Evolutionary conservation across 164 flowering plant genomes (phyloP), one percentile per base, ranked within the genome.

Genomic region (Protea cynaroides): DNA sequence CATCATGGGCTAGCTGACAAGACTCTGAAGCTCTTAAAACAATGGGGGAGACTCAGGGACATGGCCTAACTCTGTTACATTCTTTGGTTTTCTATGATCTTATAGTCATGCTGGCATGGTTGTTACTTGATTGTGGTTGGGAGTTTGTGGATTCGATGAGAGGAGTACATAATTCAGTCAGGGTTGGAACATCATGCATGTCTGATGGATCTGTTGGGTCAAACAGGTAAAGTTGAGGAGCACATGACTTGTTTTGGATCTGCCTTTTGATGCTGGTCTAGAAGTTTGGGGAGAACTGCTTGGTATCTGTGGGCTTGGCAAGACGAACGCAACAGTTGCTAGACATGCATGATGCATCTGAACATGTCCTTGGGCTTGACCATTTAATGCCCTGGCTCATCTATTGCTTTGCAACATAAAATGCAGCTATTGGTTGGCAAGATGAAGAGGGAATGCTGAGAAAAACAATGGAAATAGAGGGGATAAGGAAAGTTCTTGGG

Each of bases 231-330:
- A 65, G 59, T 77, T 14, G 63, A 61, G 18, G 81, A 59, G 86
- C 86, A 17, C 78, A 75, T 46, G 77, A 74, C 74, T 83, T 36
- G 73, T 81, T 29, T 46, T 57, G 61, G 54, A 56, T 1, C 69
- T 84, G 61, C 81, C 83, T 24, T 75, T 78, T 54, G 64, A 74
- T 56, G 75, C 84, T 25, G 74, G 73, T 36, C 71, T 49, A 61
- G 67, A 78, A 4, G 61, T 85, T 13, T 85, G 82, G 85, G 86
- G 89, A 0, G 81, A 85, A 38, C 64, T 84, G 69, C 82, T 83
- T 29, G 85, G 85, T 29, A 74, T 71, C 34, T 83, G 85, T 66
- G 71, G 81, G 24, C 66, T 80, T 22, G 60, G 65, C 25, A 61
- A 70, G 65, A 50, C 6, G 37, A 70, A 69, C 55, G 61, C 66